Percentiles rank a stretch among this genome's conserved stretches.
These are phyloP conservation scores for Colletotrichum lentis DNA, from an alignment of 2,329 filamentous ascomycete genomes.

Conservation along the genomic window DNA sequence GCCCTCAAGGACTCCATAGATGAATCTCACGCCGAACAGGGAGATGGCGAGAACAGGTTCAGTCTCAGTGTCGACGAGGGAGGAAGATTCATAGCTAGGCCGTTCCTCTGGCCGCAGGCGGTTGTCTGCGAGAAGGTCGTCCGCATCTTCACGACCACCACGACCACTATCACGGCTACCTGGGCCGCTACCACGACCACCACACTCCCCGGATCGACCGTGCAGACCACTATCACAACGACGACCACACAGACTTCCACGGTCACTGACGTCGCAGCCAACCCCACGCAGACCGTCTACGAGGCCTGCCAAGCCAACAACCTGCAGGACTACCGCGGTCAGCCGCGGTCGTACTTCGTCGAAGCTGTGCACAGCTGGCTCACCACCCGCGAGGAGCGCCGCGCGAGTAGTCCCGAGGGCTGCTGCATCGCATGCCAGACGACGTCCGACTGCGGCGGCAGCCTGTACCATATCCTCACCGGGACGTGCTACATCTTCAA, in stretches of 20 bases:
- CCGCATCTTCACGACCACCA: slow-evolving; percentile 24
- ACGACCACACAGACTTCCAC: slow-evolving; percentile 18
- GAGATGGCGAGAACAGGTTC: not conserved
- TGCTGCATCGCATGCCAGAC: slow-evolving; percentile 32
- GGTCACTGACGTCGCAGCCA: not conserved
- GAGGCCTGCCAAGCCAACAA: slow-evolving; percentile 27
- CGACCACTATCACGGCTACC: slow-evolving; percentile 11
- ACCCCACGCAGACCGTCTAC: slow-evolving; percentile 30
- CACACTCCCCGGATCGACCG: slow-evolving; percentile 5
- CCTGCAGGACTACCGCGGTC: slow-evolving; percentile 1
- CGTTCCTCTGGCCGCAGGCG: slow-evolving; percentile 6
- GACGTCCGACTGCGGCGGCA: slow-evolving; percentile 19
- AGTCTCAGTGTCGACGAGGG: not conserved
- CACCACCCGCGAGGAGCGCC: slow-evolving; percentile 8
- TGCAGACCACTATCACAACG: slow-evolving; percentile 1
- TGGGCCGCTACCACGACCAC: slow-evolving; percentile 14
- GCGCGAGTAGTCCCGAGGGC: not conserved
- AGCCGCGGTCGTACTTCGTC: slow-evolving; percentile 18
- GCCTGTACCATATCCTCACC: slow-evolving; percentile 13
- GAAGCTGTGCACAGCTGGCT: slow-evolving; percentile 11
- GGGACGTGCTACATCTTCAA: slow-evolving; percentile 25
- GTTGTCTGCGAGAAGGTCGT: slow-evolving; percentile 29
- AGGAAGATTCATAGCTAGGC: not conserved
- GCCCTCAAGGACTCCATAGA: not conserved
- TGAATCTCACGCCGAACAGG: not conserved